Evolutionary conservation across 2,329 filamentous ascomycete genomes (phyloP).

Genomic region (Pseudopithomyces chartarum): DNA sequence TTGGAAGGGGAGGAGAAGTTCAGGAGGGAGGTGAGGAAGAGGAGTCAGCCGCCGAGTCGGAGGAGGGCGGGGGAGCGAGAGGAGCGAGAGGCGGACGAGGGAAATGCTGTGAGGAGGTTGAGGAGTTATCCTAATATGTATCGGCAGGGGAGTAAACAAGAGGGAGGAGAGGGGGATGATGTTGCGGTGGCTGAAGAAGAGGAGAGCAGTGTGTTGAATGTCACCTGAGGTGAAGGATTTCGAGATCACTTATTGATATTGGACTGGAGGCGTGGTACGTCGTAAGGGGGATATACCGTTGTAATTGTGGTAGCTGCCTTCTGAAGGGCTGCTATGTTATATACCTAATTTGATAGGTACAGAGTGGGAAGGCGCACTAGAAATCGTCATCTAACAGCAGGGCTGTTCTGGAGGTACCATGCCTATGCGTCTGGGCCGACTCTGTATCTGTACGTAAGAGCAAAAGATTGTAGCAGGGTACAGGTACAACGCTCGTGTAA

Average conservation of each 20-base stretch:
- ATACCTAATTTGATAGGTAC: no score
- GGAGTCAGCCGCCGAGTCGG: slow-evolving; percentile 40
- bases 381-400: no score
- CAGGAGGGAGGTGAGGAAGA: slow-evolving; percentile 34
- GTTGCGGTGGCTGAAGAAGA: background rate
- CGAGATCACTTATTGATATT: background rate
- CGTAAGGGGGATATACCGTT: slow-evolving; percentile 13
- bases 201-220: background rate
- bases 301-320: background rate
- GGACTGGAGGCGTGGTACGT: background rate
- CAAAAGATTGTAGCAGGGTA: no score
- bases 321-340: background rate
- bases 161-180: slow-evolving; percentile 10
- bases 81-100: slow-evolving; percentile 13
- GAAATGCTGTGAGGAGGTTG: slow-evolving; percentile 37
- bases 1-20: slow-evolving; percentile 20
- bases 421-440: no score
- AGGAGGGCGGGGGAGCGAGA: slow-evolving; percentile 28
- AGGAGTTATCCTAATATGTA: slow-evolving; percentile 45
- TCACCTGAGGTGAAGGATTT: no score
- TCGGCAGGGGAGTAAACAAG: slow-evolving; percentile 22
- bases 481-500: background rate
- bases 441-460: no score
- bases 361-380: no score
- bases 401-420: no score